Evolutionary conservation across 192 early-diverging fungal genomes (phyloP).

Genomic region (Dissophora globulifera): DNA sequence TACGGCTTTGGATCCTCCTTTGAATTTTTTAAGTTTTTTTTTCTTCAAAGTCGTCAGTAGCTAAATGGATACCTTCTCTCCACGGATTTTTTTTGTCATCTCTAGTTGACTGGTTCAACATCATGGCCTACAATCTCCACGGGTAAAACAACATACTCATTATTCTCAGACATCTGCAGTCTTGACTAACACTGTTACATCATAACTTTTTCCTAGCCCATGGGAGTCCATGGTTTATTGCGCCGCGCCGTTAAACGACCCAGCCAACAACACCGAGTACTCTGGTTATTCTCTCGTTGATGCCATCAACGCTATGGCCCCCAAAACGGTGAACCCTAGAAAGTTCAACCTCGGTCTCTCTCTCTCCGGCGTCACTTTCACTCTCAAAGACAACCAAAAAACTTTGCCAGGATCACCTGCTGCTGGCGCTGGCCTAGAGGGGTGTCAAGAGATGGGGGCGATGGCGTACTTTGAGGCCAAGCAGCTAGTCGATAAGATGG

Average conservation of each 20-base stretch:
- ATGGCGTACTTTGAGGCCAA: conserved; percentile 33
- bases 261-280: conserved; percentile 15
- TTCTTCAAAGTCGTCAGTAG: too few species aligned
- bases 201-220: conserved; percentile 2
- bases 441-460: conserved; percentile 36
- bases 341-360: conserved; percentile 43
- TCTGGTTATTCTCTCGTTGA: conserved; percentile 29
- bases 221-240: conserved; percentile 35
- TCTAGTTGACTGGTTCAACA: conserved; percentile 36
- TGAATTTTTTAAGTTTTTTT: too few species aligned
- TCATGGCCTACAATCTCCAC: conserved; percentile 37
- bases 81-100: background rate
- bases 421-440: conserved; percentile 12
- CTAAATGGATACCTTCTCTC: background rate
- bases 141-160: conserved; percentile 18
- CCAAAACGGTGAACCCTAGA: conserved; percentile 23
- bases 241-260: conserved; percentile 26
- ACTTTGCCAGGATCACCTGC: conserved; percentile 24
- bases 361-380: conserved; percentile 35
- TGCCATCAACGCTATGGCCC: conserved; percentile 30
- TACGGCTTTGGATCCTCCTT: too few species aligned
- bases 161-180: too few species aligned
- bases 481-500: conserved; percentile 4
- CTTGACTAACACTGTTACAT: too few species aligned
- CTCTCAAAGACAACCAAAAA: conserved; percentile 15